Percentiles rank a stretch among this genome's conserved stretches.
These are phyloP conservation scores for Xylaria nigripes DNA, from an alignment of 495 filamentous ascomycete species.

Conservation along the genomic window DNA sequence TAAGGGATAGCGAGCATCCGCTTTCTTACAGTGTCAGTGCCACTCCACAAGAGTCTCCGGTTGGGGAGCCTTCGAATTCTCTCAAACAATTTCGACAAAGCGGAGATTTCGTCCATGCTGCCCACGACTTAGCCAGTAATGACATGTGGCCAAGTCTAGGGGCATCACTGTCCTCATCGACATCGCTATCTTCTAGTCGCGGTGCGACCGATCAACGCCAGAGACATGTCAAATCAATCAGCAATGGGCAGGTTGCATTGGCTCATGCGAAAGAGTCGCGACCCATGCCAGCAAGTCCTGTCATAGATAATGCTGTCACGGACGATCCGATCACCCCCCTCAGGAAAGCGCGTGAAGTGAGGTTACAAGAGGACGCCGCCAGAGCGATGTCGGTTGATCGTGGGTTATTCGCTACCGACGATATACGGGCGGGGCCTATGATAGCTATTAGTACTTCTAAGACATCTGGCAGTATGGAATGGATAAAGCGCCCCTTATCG, in stretches of 20 bases:
- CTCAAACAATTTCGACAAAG: conserved; percentile 36
- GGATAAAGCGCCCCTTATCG: conserved; percentile 33
- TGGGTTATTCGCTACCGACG: conserved; percentile 42
- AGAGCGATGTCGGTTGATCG: conserved; percentile 51
- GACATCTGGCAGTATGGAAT: conserved; percentile 54
- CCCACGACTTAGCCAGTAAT: conserved; percentile 30
- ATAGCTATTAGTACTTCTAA: conserved; percentile 53
- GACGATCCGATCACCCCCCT: conserved; percentile 32
- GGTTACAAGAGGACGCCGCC: conserved; percentile 35
- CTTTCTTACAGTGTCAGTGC: conserved; percentile 74
- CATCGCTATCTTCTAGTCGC: conserved; percentile 20
- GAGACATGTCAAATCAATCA: conserved; percentile 42
- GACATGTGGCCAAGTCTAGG: conserved; percentile 32
- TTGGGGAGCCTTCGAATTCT: conserved; percentile 24
- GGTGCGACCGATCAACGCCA: conserved; percentile 25
- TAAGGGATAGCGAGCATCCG: conserved; percentile 60
- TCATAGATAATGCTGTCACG: conserved; percentile 32
- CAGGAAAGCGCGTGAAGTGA: conserved; percentile 41
- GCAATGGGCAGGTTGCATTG: conserved; percentile 42
- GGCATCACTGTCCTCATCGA: conserved; percentile 52
- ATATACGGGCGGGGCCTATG: conserved; percentile 57
- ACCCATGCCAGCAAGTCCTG: conserved; percentile 41
- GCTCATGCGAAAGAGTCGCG: conserved; percentile 30
- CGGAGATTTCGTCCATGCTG: conserved; percentile 29
- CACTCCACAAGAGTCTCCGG: conserved; percentile 52